A percentile compares a stretch with the other conserved stretches of the same genome.
phyloP scores from a whole-genome alignment of 2,329 filamentous ascomycete species.

The Diaporthe eres region DNA sequence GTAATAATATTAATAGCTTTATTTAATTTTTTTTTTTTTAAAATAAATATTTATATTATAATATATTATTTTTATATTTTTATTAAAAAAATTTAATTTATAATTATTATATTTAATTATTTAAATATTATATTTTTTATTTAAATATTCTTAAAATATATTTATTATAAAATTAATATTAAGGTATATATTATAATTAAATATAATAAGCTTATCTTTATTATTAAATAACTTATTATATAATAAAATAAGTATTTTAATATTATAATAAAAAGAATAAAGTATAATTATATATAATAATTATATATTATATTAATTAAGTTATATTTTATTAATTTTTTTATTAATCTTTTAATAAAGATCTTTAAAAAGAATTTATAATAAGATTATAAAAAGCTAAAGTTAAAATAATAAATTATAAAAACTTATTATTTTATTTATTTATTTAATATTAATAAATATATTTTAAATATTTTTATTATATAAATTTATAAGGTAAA shows the following conservation, averaged over 20 bases:
- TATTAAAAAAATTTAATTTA: not conserved
- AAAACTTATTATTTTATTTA: not conserved
- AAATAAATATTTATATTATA: not conserved
- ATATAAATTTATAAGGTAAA: not conserved
- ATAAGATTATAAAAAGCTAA: not conserved
- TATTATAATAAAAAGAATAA: not conserved
- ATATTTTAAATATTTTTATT: not conserved
- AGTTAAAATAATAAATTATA: not conserved
- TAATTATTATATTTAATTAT: not conserved
- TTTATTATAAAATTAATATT: not conserved
- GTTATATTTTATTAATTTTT: fast-evolving
- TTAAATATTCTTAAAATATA: not conserved
- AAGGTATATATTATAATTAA: not conserved
- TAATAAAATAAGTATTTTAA: not conserved
- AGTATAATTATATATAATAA: not conserved
- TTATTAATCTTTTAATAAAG: not conserved
- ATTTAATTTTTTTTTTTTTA: not conserved
- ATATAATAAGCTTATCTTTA: not conserved
- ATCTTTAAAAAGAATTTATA: not conserved
- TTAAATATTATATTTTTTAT: not conserved
- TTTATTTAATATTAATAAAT: not conserved
- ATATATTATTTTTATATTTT: not conserved
- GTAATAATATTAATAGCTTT: not conserved
- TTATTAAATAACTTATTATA: not conserved
- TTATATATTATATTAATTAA: not conserved